Conservation (phyloP, 2,329 filamentous ascomycete genomes). For the Coleophoma cylindrospora region DNA sequence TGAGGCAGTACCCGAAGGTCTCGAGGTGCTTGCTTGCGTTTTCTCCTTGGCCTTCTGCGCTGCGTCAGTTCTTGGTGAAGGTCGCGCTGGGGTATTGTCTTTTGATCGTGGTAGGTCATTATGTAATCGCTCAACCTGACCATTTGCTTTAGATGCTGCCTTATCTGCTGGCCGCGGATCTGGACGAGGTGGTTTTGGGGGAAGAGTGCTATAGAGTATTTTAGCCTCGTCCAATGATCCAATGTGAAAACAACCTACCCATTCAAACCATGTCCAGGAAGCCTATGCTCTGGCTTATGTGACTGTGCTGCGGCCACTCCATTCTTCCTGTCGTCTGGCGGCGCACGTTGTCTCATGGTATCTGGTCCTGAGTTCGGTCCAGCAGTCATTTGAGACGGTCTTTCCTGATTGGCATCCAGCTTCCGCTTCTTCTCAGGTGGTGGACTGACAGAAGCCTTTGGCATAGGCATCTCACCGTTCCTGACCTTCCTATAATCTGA, state of each 20-base stretch:
- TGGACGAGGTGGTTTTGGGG: conserved; percentile 3
- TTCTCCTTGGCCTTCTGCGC: neutral
- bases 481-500: conserved; percentile 26
- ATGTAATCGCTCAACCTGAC: conserved; percentile 5
- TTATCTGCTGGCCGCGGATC: conserved; percentile 7
- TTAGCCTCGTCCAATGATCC: conserved; percentile 5
- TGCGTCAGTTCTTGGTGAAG: neutral
- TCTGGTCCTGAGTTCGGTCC: neutral
- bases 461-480: conserved; percentile 14
- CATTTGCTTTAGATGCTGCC: conserved; percentile 9
- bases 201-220: conserved; percentile 8
- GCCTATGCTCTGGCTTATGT: neutral
- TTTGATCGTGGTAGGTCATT: conserved; percentile 3
- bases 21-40: neutral
- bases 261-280: neutral
- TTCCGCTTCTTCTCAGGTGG: conserved; percentile 4
- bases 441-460: conserved; percentile 15
- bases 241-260: neutral
- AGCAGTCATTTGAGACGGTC: neutral
- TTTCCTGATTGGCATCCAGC: conserved; percentile 1
- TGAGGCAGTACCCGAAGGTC: neutral
- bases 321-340: neutral
- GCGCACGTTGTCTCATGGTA: neutral
- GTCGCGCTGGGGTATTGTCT: neutral
- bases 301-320: neutral